These are phyloP conservation scores for Capsicum baccatum DNA, from an alignment of 257 asterid genomes.

Conservation along the genomic window DNA sequence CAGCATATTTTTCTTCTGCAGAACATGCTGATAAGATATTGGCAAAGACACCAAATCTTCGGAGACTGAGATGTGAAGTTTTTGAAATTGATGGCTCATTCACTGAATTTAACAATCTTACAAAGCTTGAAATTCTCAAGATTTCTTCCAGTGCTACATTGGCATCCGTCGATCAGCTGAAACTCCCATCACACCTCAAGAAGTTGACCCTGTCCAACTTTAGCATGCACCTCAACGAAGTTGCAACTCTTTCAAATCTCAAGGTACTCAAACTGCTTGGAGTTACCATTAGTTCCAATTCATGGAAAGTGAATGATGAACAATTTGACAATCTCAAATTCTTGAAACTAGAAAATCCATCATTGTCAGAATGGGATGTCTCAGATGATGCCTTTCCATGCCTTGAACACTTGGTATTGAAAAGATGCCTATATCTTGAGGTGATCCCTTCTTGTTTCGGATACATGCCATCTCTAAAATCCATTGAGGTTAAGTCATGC, in stretches of 20 bases:
- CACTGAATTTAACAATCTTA: background rate
- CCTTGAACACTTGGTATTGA: constrained; percentile 20
- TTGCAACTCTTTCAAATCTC: constrained; percentile 4
- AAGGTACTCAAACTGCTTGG: constrained; percentile 8
- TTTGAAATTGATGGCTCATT: background rate
- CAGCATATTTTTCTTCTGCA: background rate
- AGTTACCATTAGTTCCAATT: background rate
- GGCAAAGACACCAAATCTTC: constrained; percentile 16
- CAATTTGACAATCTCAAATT: constrained; percentile 25
- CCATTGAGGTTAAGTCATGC: constrained; percentile 9
- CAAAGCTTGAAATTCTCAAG: constrained; percentile 14
- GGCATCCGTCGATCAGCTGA: background rate
- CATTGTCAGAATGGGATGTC: constrained; percentile 20
- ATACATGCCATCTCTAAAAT: background rate
- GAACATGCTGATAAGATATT: background rate
- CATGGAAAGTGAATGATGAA: constrained; percentile 10
- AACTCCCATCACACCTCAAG: constrained; percentile 21
- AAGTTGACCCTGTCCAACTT: constrained; percentile 28
- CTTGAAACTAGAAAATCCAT: background rate
- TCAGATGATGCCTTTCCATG: constrained; percentile 11
- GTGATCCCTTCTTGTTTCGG: constrained; percentile 30
- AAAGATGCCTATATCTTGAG: background rate
- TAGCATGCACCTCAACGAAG: background rate
- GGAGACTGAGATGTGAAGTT: constrained; percentile 21
- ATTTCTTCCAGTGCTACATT: background rate